Evolutionary conservation across 495 filamentous ascomycete genomes (phyloP).

Genomic region (Mytilinidion resinicola): DNA sequence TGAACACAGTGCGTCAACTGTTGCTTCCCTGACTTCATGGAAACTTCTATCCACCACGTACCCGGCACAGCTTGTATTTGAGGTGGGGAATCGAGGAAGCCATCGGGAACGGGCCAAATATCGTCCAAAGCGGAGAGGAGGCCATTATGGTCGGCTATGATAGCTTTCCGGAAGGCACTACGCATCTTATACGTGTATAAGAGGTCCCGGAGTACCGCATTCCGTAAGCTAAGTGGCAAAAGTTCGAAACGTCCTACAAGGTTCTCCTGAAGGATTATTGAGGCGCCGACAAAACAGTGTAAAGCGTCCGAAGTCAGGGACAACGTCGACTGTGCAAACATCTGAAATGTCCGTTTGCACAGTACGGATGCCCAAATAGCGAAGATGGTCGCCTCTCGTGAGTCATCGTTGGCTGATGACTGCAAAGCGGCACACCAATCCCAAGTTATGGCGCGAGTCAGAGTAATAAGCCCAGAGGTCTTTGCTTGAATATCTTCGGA

Average conservation of each 20-base stretch:
- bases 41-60: too few species aligned
- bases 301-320: constrained; percentile 13
- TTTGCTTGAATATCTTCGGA: constrained; percentile 23
- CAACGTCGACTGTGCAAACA: constrained; percentile 13
- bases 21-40: too few species aligned
- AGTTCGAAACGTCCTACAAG: constrained; percentile 29
- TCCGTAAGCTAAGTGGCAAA: constrained; percentile 29
- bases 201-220: constrained; percentile 43
- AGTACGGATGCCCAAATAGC: constrained; percentile 46
- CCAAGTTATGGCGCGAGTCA: too few species aligned
- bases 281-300: constrained; percentile 35
- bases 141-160: neutral
- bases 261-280: constrained; percentile 41
- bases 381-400: constrained; percentile 39
- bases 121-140: constrained; percentile 7
- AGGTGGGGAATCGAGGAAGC: constrained; percentile 27
- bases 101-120: constrained; percentile 25
- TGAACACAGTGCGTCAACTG: constrained; percentile 37
- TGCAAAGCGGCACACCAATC: too few species aligned
- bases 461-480: too few species aligned
- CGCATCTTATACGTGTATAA: constrained; percentile 41
- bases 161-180: constrained; percentile 24
- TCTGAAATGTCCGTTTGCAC: constrained; percentile 44
- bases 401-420: too few species aligned
- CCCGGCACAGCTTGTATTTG: too few species aligned